Percentiles rank a stretch among this genome's conserved stretches.
phyloP scores from a whole-genome alignment of 192 early-diverging fungal species.

The Podila horticola region DNA sequence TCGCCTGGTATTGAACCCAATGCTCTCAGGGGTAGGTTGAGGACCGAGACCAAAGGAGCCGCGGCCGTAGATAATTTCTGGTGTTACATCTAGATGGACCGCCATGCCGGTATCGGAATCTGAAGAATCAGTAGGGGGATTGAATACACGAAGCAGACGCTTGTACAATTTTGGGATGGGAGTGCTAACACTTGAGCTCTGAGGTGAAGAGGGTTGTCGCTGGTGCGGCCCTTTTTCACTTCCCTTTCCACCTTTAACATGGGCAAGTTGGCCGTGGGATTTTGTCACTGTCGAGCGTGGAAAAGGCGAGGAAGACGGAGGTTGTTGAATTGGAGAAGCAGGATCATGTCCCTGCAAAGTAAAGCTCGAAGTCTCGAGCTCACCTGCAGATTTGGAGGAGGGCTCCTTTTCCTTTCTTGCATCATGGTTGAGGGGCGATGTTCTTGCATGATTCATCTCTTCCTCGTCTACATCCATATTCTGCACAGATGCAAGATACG shows the following conservation, averaged over 20 bases:
- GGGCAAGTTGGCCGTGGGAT: neutral
- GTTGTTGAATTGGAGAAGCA: neutral
- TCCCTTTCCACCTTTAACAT: neutral
- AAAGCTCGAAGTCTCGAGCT: too few species aligned
- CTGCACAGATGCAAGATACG: constrained; percentile 24
- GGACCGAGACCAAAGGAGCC: constrained; percentile 6
- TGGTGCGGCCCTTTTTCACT: neutral
- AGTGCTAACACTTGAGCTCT: neutral
- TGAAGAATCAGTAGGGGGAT: constrained; percentile 24
- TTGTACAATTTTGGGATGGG: constrained; percentile 37
- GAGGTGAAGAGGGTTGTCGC: neutral
- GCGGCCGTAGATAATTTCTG: neutral
- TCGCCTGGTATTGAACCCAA: neutral
- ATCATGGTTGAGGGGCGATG: neutral
- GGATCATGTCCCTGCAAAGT: neutral
- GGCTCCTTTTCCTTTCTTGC: neutral
- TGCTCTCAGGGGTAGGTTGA: constrained; percentile 5
- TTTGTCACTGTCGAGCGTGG: neutral
- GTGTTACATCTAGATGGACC: neutral
- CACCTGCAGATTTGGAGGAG: neutral
- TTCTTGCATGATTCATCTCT: neutral
- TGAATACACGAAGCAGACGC: constrained; percentile 26
- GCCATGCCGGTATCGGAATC: constrained; percentile 10
- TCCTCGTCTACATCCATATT: constrained; percentile 6
- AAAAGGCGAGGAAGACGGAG: neutral